Conservation (phyloP, 2,329 filamentous ascomycete species). For the Tolypocladium paradoxum region DNA sequence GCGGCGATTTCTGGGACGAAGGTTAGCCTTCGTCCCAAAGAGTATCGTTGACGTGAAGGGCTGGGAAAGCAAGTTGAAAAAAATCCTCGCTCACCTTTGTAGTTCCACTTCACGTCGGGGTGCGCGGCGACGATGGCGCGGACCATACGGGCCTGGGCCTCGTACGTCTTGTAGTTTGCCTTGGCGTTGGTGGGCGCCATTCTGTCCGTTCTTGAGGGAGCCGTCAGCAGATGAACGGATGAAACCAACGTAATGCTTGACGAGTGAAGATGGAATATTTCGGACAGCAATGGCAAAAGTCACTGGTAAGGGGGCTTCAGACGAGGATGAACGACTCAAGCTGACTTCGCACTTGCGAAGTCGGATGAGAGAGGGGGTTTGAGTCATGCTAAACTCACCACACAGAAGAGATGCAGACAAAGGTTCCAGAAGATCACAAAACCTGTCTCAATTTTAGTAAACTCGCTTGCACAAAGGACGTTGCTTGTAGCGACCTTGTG, state of each 20-base stretch:
- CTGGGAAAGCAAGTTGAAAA: conserved; percentile 1
- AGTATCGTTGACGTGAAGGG: neutral
- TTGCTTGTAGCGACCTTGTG: neutral
- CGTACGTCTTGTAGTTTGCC: conserved; percentile 49
- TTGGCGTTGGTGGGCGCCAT: conserved; percentile 34
- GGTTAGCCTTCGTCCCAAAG: conserved; percentile 20
- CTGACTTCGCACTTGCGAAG: neutral
- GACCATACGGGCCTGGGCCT: conserved; percentile 48
- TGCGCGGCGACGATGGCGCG: conserved; percentile 50
- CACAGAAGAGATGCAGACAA: neutral
- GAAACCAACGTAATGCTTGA: neutral
- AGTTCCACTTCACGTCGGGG: conserved; percentile 44
- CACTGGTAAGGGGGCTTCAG: no score
- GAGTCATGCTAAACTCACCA: neutral
- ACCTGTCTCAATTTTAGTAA: neutral
- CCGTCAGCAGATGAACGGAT: neutral
- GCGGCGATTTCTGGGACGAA: conserved; percentile 32
- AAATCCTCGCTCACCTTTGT: conserved; percentile 39
- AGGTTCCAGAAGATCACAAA: neutral
- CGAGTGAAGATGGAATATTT: neutral
- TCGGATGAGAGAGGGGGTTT: neutral
- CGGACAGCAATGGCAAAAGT: neutral
- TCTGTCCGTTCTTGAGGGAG: neutral
- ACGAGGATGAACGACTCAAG: neutral
- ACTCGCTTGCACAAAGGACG: neutral